These are phyloP conservation scores for Blastobotrys niveus DNA, from an alignment of 1,139 yeast genomes.

Conservation along the genomic window DNA sequence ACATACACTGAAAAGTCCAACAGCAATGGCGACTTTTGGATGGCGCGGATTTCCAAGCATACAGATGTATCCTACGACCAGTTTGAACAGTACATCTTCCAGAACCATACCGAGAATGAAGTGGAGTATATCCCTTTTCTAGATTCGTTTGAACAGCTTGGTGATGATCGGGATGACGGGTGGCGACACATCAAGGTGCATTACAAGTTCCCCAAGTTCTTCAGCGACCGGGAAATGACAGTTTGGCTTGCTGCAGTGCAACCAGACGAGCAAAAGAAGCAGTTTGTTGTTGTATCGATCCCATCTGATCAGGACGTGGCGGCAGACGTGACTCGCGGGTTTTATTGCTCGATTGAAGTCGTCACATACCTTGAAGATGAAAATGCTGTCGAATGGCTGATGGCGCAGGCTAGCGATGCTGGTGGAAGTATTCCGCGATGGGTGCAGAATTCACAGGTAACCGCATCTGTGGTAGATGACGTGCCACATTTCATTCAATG, in stretches of 20 bases:
- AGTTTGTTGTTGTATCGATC: constrained; percentile 48
- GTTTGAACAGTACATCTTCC: constrained; percentile 29
- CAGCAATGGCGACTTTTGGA: constrained; percentile 42
- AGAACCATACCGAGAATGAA: constrained; percentile 37
- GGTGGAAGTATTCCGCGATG: constrained; percentile 63
- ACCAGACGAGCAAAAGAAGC: constrained; percentile 33
- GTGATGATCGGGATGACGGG: constrained; percentile 22
- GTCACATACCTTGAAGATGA: constrained; percentile 39
- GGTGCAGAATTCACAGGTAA: constrained; percentile 52
- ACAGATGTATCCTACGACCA: constrained; percentile 31
- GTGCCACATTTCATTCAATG: constrained; percentile 59
- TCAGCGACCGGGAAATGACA: constrained; percentile 50
- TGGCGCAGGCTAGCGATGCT: constrained; percentile 61
- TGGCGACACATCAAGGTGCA: constrained; percentile 36
- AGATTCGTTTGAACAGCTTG: constrained; percentile 30
- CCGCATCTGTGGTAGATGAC: constrained; percentile 57
- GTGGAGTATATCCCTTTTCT: constrained; percentile 39
- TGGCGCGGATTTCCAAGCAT: constrained; percentile 42
- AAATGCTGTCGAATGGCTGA: constrained; percentile 50
- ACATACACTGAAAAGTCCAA: constrained; percentile 36
- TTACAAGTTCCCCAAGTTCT: constrained; percentile 48
- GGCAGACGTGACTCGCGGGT: constrained; percentile 28
- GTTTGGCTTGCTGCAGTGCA: constrained; percentile 42
- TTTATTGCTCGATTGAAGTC: constrained; percentile 56
- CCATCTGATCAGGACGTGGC: constrained; percentile 36